Evolutionary conservation across 2,329 filamentous ascomycete species (phyloP).

Genomic region (Fusarium incarnatum): DNA sequence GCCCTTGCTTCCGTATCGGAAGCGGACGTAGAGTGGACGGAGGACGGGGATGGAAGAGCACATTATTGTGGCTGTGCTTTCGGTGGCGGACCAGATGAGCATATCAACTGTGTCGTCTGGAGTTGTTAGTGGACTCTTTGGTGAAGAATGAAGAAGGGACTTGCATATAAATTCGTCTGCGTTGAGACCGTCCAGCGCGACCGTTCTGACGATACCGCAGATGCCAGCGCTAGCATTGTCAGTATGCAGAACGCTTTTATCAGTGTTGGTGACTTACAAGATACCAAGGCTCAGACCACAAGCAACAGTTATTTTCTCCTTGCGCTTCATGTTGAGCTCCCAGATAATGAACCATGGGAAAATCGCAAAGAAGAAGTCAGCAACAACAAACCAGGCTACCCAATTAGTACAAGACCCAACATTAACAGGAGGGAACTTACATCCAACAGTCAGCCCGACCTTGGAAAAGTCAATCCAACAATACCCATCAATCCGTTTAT

Average conservation of each 20-base stretch:
- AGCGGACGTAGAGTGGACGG: slow-evolving; percentile 24
- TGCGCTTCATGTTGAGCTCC: slow-evolving; percentile 35
- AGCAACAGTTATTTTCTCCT: slow-evolving; percentile 31
- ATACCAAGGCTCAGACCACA: slow-evolving; percentile 26
- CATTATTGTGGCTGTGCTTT: slow-evolving; percentile 34
- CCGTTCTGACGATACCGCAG: slow-evolving; percentile 24
- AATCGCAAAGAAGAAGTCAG: slow-evolving; percentile 30
- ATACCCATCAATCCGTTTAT: slow-evolving; percentile 2
- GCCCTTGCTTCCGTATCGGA: slow-evolving; percentile 24
- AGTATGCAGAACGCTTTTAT: no score
- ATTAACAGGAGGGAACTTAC: background rate
- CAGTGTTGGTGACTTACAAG: no score
- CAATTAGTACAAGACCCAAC: background rate
- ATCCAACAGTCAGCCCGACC: slow-evolving; percentile 31
- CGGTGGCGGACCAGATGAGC: slow-evolving; percentile 35
- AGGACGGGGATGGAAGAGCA: slow-evolving; percentile 29
- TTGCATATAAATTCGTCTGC: slow-evolving; percentile 28
- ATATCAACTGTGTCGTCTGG: slow-evolving; percentile 26
- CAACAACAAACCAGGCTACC: slow-evolving; percentile 25
- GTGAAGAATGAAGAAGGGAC: rapidly evolving
- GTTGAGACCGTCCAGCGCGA: slow-evolving; percentile 19
- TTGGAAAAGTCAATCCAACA: slow-evolving; percentile 38
- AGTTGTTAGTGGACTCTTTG: background rate
- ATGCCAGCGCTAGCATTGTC: slow-evolving; percentile 6
- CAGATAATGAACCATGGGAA: slow-evolving; percentile 33